Base-by-base conservation (phyloP, 768 basidiomycete genomes). In the Phanerochaete sordida region DNA sequence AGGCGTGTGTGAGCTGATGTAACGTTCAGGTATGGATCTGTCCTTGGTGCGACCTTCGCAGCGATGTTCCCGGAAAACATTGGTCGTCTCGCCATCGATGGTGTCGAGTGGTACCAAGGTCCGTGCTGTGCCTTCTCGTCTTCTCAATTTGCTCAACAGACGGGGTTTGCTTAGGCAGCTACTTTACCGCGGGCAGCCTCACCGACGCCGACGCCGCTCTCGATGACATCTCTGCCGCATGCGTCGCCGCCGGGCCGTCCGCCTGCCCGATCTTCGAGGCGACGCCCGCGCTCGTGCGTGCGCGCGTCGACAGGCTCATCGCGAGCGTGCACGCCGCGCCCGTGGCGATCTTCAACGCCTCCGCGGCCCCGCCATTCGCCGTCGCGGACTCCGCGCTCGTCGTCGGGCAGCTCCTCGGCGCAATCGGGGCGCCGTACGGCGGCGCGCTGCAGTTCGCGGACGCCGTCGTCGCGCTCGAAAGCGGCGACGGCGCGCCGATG, bases 71-170 rank as follows among this genome's bases (percentile, higher is more conserved):
- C 57, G 1, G 31, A 48, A 4, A 66, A 73, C 50, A 65, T 73
- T 13, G 72, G 62, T 8, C 66, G 70, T 1, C 43, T 73, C 0
- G 62, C 70, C 37, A 63, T 73, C n/a, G 72, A 73, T 53, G 72
- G 72, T 33, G 67, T 71, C 6, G 64, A 60, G 23, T 70, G 62
- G 45, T 70, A 64, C 46, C 39, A 44, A 15, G 46, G 64, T 62
- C 4, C 28, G 50, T 61, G 27, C 19, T 12, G 43, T 1, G n/a
- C n/a, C 23, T 9, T 13, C 13, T 1, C 28, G 2, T 33, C 9
- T 6, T 5, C 7, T n/a, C 47, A 48, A 48, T 30, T 51, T 13
- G 19, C 28, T 33, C 31, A 43, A n/a, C 9, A 4, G 19, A 11
- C 24, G 50, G n/a, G 4, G 31, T 43, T 13, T 4, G 6, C 6